Conservation (phyloP, 2,329 filamentous ascomycete genomes). For the Diplocarpon rosae region DNA sequence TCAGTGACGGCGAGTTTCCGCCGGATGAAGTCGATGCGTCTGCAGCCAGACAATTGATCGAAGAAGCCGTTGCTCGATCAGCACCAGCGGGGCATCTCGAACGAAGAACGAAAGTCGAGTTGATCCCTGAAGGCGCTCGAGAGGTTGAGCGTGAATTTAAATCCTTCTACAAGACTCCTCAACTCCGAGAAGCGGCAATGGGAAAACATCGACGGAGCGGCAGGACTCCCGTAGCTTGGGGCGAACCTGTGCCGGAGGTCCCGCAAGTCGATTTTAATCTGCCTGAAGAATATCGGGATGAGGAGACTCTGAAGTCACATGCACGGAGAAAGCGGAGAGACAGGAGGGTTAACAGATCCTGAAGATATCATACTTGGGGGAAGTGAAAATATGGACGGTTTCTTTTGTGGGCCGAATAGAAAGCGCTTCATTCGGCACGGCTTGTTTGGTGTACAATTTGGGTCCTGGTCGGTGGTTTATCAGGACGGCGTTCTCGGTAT, state of each 20-base stretch:
- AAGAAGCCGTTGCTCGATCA: slow-evolving; percentile 29
- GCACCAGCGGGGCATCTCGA: slow-evolving; percentile 15
- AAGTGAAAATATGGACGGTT: slow-evolving; percentile 6
- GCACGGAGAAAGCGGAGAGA: slow-evolving; percentile 48
- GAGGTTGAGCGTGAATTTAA: slow-evolving; percentile 51
- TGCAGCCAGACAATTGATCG: slow-evolving; percentile 61
- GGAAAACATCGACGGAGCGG: slow-evolving; percentile 58
- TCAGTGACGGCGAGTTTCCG: slow-evolving; percentile 40
- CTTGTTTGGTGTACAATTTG: slow-evolving; percentile 13
- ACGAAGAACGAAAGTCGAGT: slow-evolving; percentile 28
- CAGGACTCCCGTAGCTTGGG: slow-evolving; percentile 68
- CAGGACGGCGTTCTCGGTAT: slow-evolving; percentile 1
- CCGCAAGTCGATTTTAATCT: slow-evolving; percentile 62
- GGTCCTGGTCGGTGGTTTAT: not conserved
- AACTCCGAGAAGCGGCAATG: slow-evolving; percentile 72
- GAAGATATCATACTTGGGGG: slow-evolving; percentile 1
- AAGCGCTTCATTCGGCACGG: slow-evolving; percentile 29
- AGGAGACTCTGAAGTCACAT: slow-evolving; percentile 44
- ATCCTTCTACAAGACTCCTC: slow-evolving; percentile 67
- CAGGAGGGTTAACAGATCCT: slow-evolving; percentile 20
- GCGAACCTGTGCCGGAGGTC: slow-evolving; percentile 66
- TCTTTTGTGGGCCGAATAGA: slow-evolving; percentile 22
- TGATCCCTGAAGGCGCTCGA: slow-evolving; percentile 15
- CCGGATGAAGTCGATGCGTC: slow-evolving; percentile 61
- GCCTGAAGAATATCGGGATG: slow-evolving; percentile 41